Percentiles rank a stretch among this genome's conserved stretches.
Evolutionary conservation across 108 stramenopile species (phyloP).

Genomic region (Skeletonema menzelii): DNA sequence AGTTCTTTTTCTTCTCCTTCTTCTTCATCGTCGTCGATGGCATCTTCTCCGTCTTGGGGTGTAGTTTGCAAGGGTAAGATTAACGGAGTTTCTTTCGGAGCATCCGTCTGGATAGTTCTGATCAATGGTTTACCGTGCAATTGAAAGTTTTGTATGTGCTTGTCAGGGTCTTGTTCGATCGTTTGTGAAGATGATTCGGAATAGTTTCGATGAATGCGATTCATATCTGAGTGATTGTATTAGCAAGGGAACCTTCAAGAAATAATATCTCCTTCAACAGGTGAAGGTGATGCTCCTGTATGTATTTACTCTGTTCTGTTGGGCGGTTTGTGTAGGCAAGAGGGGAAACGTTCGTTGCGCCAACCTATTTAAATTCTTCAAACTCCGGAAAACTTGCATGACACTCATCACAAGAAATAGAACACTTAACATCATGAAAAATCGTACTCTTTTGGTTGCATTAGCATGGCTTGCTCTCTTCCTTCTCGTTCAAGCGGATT

Average conservation of each 20-base stretch:
- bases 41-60: not conserved
- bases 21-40: not conserved
- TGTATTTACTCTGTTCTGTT: too few species aligned
- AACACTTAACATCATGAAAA: too few species aligned
- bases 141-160: conserved; percentile 3
- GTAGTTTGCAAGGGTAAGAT: not conserved
- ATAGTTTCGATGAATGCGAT: not conserved
- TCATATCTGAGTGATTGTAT: not conserved
- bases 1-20: not conserved
- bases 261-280: too few species aligned
- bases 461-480: not conserved
- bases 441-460: too few species aligned
- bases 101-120: conserved; percentile 3
- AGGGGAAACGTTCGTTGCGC: too few species aligned
- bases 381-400: too few species aligned
- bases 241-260: too few species aligned
- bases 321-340: not conserved
- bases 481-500: not conserved
- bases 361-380: too few species aligned
- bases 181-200: conserved; percentile 17
- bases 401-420: too few species aligned
- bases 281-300: too few species aligned
- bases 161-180: not conserved
- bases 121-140: not conserved
- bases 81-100: not conserved